Evolutionary conservation across 1,284 basidiomycete genomes (phyloP), one percentile per base, ranked within the genome.

Genomic region (Ustilago trichophora): DNA sequence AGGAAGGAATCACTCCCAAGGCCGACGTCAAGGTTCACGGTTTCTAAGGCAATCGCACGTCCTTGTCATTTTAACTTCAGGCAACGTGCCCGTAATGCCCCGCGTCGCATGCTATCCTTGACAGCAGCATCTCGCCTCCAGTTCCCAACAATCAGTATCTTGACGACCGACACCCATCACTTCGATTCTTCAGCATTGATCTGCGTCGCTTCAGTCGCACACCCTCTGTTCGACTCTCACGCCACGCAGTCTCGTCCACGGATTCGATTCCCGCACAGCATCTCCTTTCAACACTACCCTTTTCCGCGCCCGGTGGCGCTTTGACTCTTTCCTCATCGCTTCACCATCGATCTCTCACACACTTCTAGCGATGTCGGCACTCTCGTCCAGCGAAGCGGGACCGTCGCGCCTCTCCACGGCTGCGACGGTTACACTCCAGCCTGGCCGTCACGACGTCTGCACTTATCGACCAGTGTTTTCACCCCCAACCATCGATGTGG

Each of bases 1-100:
- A 77, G 44, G 78, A 78, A 48, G 73, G 75, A 45, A 75, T 80
- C 43, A 62, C 50, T 35, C 75, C 76, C 48, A 80, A 78, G 70
- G 46, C 65, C 51, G 75, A 77, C 49, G 76, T 80, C 72, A 80
- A 80, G 68, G 76, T 80, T 41, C 78, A 80, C 75, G 78, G 78
- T 69, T 80, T 76, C 76, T 78, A 65, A 72, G 38, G 27, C 29
- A 2, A 3, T n/a, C n/a, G 10, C 10, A 25, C 6, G 24, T 3
- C 11, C 35, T 22, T 31, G 19, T 13, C 34, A n/a, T 16, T 27
- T 24, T 19, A n/a, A 25, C 19, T 37, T 31, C 9, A 27, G 25
- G 18, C 36, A n/a, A 27, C 18, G 27, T 31, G 10, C 32, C 13
- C 59, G 59, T 63, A 47, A 63, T 63, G 59, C 59, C 38, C 31